phyloP scores from a whole-genome alignment of 352 stramenopile species.

The Elongisporangium anandrum region DNA sequence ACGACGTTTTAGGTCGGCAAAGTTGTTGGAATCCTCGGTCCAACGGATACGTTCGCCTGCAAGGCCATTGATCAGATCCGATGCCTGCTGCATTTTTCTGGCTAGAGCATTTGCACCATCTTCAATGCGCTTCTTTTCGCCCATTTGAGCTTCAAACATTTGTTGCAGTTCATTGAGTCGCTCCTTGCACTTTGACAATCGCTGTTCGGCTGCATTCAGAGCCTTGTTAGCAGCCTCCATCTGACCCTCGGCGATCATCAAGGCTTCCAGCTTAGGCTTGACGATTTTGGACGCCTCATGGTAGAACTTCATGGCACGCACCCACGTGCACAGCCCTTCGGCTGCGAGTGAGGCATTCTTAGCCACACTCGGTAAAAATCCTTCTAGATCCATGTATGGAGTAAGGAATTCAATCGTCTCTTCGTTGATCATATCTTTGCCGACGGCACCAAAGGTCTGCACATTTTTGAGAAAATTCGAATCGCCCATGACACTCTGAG shows the following conservation, averaged over 20 bases:
- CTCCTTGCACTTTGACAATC: slow-evolving; percentile 93
- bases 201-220: slow-evolving; percentile 89
- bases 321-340: slow-evolving; percentile 97
- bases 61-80: slow-evolving; percentile 95
- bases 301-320: slow-evolving; percentile 98
- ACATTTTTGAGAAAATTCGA: slow-evolving; percentile 97
- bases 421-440: slow-evolving; percentile 98
- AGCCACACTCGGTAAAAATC: slow-evolving; percentile 93
- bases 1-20: slow-evolving; percentile 94
- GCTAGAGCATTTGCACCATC: slow-evolving; percentile 93
- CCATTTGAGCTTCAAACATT: slow-evolving; percentile 97
- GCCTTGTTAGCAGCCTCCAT: slow-evolving; percentile 98
- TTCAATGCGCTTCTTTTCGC: slow-evolving; percentile 96
- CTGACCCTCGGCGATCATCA: slow-evolving; percentile 94
- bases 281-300: slow-evolving; percentile 98
- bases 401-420: slow-evolving; percentile 98
- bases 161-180: slow-evolving; percentile 93
- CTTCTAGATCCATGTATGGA: slow-evolving; percentile 96
- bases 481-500: slow-evolving; percentile 95
- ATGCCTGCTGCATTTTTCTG: slow-evolving; percentile 97
- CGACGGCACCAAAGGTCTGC: slow-evolving; percentile 92
- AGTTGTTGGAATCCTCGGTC: slow-evolving; percentile 98
- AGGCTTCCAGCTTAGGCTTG: slow-evolving; percentile 97
- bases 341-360: slow-evolving; percentile 96
- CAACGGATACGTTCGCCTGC: slow-evolving; percentile 94